Percentiles rank a stretch among this genome's conserved stretches.
phyloP scores from a whole-genome alignment of 1,139 yeast genomes.

The Taphrina populina region DNA sequence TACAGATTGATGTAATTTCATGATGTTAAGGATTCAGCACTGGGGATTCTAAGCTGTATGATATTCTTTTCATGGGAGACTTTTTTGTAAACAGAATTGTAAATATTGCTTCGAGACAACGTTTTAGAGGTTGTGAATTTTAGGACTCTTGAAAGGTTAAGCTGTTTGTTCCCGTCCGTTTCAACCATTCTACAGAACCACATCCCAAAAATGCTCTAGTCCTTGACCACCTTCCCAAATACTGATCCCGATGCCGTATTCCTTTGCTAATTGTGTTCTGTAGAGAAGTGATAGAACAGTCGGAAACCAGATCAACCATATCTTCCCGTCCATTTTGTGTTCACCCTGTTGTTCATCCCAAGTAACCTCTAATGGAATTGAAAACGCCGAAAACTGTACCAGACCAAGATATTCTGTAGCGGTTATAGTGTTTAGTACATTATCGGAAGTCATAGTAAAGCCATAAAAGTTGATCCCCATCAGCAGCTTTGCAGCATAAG shows the following conservation, averaged over 20 bases:
- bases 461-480: constrained; percentile 27
- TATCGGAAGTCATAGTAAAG: constrained; percentile 24
- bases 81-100: too few relatives aligned
- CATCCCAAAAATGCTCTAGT: constrained; percentile 16
- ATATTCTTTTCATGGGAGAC: too few relatives aligned
- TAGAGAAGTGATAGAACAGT: constrained; percentile 23
- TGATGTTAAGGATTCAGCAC: too few relatives aligned
- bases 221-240: constrained; percentile 32
- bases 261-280: constrained; percentile 14
- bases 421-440: constrained; percentile 24
- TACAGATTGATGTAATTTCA: too few relatives aligned
- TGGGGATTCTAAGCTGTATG: too few relatives aligned
- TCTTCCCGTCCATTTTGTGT: constrained; percentile 11
- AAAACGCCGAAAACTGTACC: constrained; percentile 12
- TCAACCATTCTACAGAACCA: constrained; percentile 8
- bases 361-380: constrained; percentile 3
- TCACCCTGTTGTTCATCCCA: constrained; percentile 19
- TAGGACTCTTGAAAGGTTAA: too few relatives aligned
- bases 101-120: too few relatives aligned
- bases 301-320: constrained; percentile 29
- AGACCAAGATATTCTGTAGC: constrained; percentile 13
- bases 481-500: constrained; percentile 4
- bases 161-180: too few relatives aligned
- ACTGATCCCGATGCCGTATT: constrained; percentile 17
- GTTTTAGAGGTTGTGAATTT: too few relatives aligned